Percentiles rank a stretch among this genome's conserved stretches.
These are phyloP conservation scores for Viola odorata DNA, from an alignment of 345 rosid species.

Conservation along the genomic window DNA sequence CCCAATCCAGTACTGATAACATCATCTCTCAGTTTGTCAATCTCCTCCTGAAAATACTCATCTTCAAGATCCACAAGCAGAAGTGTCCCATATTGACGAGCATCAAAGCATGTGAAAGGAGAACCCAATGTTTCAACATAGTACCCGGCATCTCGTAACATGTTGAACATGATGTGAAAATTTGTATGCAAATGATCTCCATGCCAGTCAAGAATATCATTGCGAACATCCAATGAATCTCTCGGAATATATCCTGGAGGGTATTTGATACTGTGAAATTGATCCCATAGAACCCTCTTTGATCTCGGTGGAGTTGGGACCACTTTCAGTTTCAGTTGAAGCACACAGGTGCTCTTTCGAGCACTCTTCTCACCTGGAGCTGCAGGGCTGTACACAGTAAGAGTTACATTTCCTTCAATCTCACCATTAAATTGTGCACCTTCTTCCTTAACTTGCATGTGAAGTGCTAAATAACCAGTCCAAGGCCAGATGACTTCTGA, in stretches of 20 bases:
- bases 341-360: constrained; percentile 64
- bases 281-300: constrained; percentile 93
- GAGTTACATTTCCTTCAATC: constrained; percentile 79
- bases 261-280: constrained; percentile 89
- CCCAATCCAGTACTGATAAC: constrained; percentile 78
- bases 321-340: constrained; percentile 77
- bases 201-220: constrained; percentile 98
- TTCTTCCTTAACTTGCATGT: constrained; percentile 99
- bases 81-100: constrained; percentile 87
- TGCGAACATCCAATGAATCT: constrained; percentile 96
- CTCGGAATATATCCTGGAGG: constrained; percentile 99
- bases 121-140: constrained; percentile 95
- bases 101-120: constrained; percentile 93
- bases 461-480: constrained; percentile 93
- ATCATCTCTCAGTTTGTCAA: constrained; percentile 79
- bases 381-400: constrained; percentile 69
- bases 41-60: constrained; percentile 88
- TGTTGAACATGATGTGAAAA: constrained; percentile 90
- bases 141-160: constrained; percentile 88
- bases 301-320: constrained; percentile 86
- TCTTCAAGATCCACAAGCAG: constrained; percentile 95
- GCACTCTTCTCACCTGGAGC: constrained; percentile 56
- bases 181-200: constrained; percentile 99
- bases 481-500: constrained; percentile 96
- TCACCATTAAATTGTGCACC: constrained; percentile 77